Evolutionary conservation across 257 asterid genomes (phyloP), one percentile per base, ranked within the genome.

Genomic region (Phtheirospermum japonicum): DNA sequence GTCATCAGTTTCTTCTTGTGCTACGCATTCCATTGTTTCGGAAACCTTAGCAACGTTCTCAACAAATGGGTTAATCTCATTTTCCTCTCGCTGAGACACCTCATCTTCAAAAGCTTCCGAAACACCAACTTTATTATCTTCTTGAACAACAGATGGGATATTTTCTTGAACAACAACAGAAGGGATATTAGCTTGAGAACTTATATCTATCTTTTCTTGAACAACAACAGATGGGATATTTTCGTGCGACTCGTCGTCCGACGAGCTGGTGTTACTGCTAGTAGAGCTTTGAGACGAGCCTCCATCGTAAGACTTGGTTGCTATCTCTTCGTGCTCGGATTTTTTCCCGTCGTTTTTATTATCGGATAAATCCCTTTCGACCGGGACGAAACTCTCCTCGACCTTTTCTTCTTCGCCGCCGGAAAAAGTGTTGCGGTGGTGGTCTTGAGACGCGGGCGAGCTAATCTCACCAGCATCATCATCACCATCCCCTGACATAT

Each of bases 221-320:
- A 23, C 28, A 23, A 23, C 26, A 16, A 13, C 54, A 48, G 23
- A 1, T 4, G 26, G 28, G 54, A 9, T 19, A 48, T 48, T 48
- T 16, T 16, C 75, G 52, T 7, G n/a, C 9, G 77, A 57, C 72
- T 82, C 86, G 42, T 80, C 86, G 54, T 61, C 86, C 30, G 86
- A 81, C 53, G 73, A 54, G 71, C 68, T 72, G 72, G 75, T 45
- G 52, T 71, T 67, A 55, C 80, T 67, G 53, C 71, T 58, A 1
- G 78, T 54, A 4, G 80, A 76, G 68, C 82, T 69, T 55, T 66
- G 67, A 1, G 67, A 76, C 2, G 78, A 65, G 37, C 76, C 70
- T 63, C 85, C 82, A 32, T 69, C 63, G 4, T 54, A 10, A 11
- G 80, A 58, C 63, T 79, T 80, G 40, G 69, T 68, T 16, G 54